Base-by-base conservation (phyloP, 2,329 filamentous ascomycete genomes). In the Hypomyces perniciosus region DNA sequence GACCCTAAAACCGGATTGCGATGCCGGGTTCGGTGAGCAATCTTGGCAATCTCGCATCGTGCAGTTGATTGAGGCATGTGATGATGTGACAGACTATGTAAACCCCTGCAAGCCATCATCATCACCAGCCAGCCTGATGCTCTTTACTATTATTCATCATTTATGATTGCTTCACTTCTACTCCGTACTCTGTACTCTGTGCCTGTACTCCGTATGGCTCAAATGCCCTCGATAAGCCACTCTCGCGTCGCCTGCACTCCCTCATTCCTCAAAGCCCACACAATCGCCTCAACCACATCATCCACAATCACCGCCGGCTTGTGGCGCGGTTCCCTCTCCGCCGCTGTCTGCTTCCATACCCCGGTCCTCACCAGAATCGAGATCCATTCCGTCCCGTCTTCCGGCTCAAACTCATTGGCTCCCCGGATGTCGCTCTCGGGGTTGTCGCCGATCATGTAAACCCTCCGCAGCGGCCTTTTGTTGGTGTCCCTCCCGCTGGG, bases 391-490 rank as follows among this genome's bases (percentile, higher is more conserved):
- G 83, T 87, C 7, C 84, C 85, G 51, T 78, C 69, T 4, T 77
- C 72, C 55, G 85, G 88, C 41, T 72, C 62, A 63, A 86, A 96
- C 42, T 79, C 77, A 64, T 95, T 95, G 20, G 89, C 91, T 5
- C 93, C 93, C 5, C 81, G 75, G 57, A 99, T 96, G 66, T 99
- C 93, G 59, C 87, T 93, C 63, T 89, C 89, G 5, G 88, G 87
- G 62, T 92, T 92, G 63, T 92, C 88, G 5, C 93, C 93, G 39
- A 97, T 81, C 92, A 97, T 97, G 69, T 95, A 97, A 8, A 97
- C 90, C 40, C 78, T 80, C 61, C 77, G 75, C 50, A 96, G 68
- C n/a, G 78, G 76, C 20, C 86, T 75, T 64, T 88, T 83, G 52
- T 71, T 70, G 58, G 30, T 56, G 31, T 13, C 46, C 12, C 42